Evolutionary conservation across 2,329 filamentous ascomycete genomes (phyloP).

Genomic region (Trichoderma koningii): DNA sequence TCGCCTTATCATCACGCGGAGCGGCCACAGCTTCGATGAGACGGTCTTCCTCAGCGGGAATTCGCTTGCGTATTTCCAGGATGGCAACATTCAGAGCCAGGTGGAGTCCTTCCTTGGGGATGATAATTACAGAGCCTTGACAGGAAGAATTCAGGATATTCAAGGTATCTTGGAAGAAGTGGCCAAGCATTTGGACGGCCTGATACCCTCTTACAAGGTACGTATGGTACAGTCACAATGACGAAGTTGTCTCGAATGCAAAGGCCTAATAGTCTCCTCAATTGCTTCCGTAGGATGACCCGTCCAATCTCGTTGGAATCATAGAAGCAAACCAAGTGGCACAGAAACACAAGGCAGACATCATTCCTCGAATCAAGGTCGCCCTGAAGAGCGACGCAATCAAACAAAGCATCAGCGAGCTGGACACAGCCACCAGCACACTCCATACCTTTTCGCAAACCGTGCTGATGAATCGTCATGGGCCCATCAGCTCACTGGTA

Average conservation of each 20-base stretch:
- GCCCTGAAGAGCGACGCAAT: constrained; percentile 18
- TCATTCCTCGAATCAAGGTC: constrained; percentile 10
- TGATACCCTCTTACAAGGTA: constrained; percentile 21
- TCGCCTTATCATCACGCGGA: constrained; percentile 1
- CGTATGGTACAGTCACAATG: neutral
- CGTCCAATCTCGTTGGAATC: constrained; percentile 14
- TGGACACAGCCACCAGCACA: constrained; percentile 15
- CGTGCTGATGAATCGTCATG: constrained; percentile 10
- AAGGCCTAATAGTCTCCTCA: neutral
- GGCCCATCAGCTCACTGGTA: neutral
- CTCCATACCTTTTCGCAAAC: constrained; percentile 19
- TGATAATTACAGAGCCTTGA: constrained; percentile 12
- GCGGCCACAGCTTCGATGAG: constrained; percentile 16
- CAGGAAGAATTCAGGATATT: constrained; percentile 13
- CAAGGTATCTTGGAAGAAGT: constrained; percentile 9
- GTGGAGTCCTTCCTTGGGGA: constrained; percentile 14
- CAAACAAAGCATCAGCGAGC: constrained; percentile 19
- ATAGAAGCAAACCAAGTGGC: constrained; percentile 15
- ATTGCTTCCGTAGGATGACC: neutral
- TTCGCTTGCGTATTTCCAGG: constrained; percentile 11
- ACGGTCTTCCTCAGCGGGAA: neutral
- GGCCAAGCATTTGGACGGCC: constrained; percentile 3
- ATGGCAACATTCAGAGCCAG: neutral
- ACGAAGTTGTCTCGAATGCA: neutral
- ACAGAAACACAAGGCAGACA: neutral